Evolutionary conservation across 2,329 filamentous ascomycete genomes (phyloP), one percentile per base, ranked within the genome.

Genomic region (Fusarium albidum): DNA sequence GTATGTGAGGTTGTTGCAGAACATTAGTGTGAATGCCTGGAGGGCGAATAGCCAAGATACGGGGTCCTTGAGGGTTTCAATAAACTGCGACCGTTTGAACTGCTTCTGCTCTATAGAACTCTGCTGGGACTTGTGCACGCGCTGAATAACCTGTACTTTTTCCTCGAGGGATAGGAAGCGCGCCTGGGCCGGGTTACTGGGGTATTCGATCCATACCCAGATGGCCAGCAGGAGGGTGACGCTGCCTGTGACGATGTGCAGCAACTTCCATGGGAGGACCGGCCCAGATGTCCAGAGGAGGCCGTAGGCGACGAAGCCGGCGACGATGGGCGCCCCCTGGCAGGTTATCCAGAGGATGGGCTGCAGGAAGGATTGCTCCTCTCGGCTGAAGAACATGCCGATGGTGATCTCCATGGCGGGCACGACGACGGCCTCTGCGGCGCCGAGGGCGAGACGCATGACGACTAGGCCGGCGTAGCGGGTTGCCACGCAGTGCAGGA

Each of bases 371-470:
- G 68, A 65, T 28, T 71, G 70, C 47, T 74, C 71, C 11, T 67
- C 51, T 1, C 68, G 72, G 14, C 64, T 69, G 57, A 74, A 73
- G 61, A 74, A 74, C 72, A 74, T 74, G 44, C 70, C 70, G 7
- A 76, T 71, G 0, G 73, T 75, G 35, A 76, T 71, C 33, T 76
- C 73, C 60, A 76, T 69, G 6, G 73, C 73, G 0, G 74, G 74
- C 1, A 77, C 71, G 12, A 76, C 62, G 10, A 69, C 68, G 6
- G 72, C 66, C 49, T 76, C 73, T 8, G 67, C 66, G 9, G 67
- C 70, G 1, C 74, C 74, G 1, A 76, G 65, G 8, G 71, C 60
- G 15, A 77, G 63, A 4, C 74, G 71, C 11, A 75, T 60, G 2
- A 71, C 69, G 6, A 75, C 65, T 2, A 77, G 67, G 5, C 71